Evolutionary conservation across 2,329 filamentous ascomycete genomes (phyloP).

Genomic region (Aulographum hederae): DNA sequence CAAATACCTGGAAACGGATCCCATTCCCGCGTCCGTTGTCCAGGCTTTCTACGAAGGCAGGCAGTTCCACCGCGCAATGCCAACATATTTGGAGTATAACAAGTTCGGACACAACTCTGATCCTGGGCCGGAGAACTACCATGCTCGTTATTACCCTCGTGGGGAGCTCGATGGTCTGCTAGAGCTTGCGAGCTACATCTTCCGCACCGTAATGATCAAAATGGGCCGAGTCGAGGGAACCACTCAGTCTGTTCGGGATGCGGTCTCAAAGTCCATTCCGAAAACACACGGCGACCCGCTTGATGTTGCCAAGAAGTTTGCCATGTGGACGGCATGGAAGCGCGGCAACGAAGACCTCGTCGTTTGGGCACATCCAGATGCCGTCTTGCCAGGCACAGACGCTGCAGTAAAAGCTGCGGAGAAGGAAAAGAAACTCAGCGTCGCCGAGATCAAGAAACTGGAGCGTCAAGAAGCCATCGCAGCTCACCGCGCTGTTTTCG

Average conservation of each 20-base stretch:
- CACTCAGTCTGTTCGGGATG: conserved; percentile 37
- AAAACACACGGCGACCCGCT: conserved; percentile 43
- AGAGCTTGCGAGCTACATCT: conserved; percentile 40
- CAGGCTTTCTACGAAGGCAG: conserved; percentile 36
- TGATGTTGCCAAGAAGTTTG: conserved; percentile 40
- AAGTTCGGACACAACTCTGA: conserved; percentile 32
- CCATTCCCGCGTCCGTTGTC: conserved; percentile 37
- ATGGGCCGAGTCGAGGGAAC: conserved; percentile 42
- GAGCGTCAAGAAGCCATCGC: conserved; percentile 32
- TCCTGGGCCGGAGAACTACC: conserved; percentile 33
- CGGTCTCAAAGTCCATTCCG: conserved; percentile 43
- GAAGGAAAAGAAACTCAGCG: conserved; percentile 35
- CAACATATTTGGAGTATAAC: conserved; percentile 40
- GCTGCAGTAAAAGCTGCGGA: conserved; percentile 17
- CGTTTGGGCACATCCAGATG: conserved; percentile 41
- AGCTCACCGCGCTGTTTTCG: conserved; percentile 17
- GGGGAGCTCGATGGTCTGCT: conserved; percentile 41
- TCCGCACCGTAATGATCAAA: conserved; percentile 43
- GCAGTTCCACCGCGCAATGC: conserved; percentile 34
- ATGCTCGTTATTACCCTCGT: conserved; percentile 43
- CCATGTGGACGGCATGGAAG: conserved; percentile 50
- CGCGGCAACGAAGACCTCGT: conserved; percentile 44
- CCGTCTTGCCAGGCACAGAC: conserved; percentile 29
- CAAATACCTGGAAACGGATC: conserved; percentile 45
- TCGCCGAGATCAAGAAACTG: conserved; percentile 34